A percentile compares a stretch with the other conserved stretches of the same genome.
Evolutionary conservation across 306 rosid genomes (phyloP).

Genomic region (Medicago arabica): DNA sequence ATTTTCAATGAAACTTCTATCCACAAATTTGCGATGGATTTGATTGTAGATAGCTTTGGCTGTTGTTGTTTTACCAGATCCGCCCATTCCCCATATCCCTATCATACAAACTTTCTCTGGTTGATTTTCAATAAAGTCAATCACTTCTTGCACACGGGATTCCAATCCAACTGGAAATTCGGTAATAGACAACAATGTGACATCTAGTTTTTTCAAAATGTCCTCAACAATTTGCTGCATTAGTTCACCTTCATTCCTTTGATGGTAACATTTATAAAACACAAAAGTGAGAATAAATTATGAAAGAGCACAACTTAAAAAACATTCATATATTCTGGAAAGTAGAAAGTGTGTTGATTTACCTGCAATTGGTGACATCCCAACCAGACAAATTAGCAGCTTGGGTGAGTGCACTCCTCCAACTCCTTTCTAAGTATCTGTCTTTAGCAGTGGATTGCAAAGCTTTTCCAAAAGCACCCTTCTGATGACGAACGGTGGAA

Average conservation of each 20-base stretch:
- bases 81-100: constrained; percentile 42
- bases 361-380: background rate
- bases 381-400: background rate
- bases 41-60: background rate
- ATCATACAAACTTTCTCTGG: background rate
- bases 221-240: background rate
- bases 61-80: background rate
- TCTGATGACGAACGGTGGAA: background rate
- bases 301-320: background rate
- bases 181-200: background rate
- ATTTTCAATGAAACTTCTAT: constrained; percentile 24
- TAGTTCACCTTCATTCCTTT: background rate
- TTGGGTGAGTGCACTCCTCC: background rate
- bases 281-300: background rate
- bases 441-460: too few species aligned
- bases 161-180: constrained; percentile 21
- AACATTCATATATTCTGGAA: background rate
- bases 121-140: background rate
- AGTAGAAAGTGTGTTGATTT: background rate
- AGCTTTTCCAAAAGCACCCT: background rate
- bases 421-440: too few species aligned
- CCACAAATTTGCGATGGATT: background rate
- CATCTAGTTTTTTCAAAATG: background rate
- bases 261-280: background rate
- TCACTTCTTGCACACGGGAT: background rate